Percentiles rank a stretch among this genome's conserved stretches.
phyloP scores from a whole-genome alignment of 257 asterid species.

The Solanum paucissectum region DNA sequence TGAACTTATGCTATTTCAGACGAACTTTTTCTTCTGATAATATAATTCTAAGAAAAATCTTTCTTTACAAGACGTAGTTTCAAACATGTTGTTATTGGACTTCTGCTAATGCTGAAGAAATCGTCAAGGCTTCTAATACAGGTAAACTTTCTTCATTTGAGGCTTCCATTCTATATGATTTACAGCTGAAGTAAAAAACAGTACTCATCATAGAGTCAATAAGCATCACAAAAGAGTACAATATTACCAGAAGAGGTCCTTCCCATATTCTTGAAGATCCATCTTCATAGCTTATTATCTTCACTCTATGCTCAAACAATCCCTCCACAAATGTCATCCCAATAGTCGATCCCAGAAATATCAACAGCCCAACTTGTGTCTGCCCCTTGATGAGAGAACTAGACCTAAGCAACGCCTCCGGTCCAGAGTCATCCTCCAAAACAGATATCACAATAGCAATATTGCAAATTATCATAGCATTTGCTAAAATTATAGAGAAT shows the following conservation, averaged over 20 bases:
- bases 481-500: slow-evolving; percentile 62
- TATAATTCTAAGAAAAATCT: background rate
- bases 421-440: slow-evolving; percentile 77
- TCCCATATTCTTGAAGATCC: slow-evolving; percentile 94
- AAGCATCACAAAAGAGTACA: slow-evolving; percentile 75
- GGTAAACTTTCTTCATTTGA: slow-evolving; percentile 44
- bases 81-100: slow-evolving; percentile 16
- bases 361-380: slow-evolving; percentile 80
- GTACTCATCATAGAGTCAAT: slow-evolving; percentile 85
- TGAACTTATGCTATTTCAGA: background rate
- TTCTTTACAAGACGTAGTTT: background rate
- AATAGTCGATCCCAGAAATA: slow-evolving; percentile 79
- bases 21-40: background rate
- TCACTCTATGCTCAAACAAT: slow-evolving; percentile 86
- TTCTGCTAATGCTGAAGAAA: slow-evolving; percentile 27
- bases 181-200: slow-evolving; percentile 93
- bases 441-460: slow-evolving; percentile 76
- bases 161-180: slow-evolving; percentile 63
- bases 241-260: slow-evolving; percentile 81
- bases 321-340: slow-evolving; percentile 89
- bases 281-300: slow-evolving; percentile 81
- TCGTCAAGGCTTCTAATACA: slow-evolving; percentile 44
- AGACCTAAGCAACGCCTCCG: slow-evolving; percentile 71
- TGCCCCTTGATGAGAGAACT: slow-evolving; percentile 75
- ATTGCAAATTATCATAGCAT: slow-evolving; percentile 66